Conservation (phyloP, 2,329 filamentous ascomycete species). For the Sporothrix luriei region DNA sequence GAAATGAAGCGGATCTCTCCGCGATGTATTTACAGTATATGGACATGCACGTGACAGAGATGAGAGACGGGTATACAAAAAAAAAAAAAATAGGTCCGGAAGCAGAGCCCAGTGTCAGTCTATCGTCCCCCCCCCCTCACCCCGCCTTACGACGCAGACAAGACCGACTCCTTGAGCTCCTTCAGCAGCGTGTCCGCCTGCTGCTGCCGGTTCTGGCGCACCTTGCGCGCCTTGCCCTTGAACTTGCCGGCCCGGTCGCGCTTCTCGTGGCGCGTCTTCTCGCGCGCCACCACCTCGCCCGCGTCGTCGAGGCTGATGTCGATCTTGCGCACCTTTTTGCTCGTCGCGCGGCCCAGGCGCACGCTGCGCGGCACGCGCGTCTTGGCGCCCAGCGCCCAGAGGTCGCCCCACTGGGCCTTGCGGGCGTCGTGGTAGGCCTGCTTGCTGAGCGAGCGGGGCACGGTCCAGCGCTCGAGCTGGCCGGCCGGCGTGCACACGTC, state of each 20-base stretch:
- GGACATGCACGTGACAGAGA: not conserved
- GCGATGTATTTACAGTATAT: not conserved
- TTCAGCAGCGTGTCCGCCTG: constrained; percentile 45
- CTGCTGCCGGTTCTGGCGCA: constrained; percentile 42
- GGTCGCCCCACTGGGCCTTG: constrained; percentile 87
- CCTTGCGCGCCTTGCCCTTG: constrained; percentile 4
- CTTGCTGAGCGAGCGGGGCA: constrained; percentile 77
- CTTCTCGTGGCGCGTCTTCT: constrained; percentile 10
- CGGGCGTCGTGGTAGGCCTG: constrained; percentile 89
- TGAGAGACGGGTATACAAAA: not conserved
- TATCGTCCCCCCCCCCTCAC: no score
- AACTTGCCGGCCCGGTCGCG: constrained; percentile 19
- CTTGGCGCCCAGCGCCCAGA: constrained; percentile 95
- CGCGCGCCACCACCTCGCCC: not conserved
- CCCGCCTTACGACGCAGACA: not conserved
- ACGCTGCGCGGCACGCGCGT: constrained; percentile 67
- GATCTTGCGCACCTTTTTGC: not conserved
- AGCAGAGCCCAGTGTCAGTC: not conserved
- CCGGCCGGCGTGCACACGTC: constrained; percentile 89
- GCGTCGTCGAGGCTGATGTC: not conserved
- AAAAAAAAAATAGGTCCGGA: not conserved
- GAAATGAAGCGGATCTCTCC: not conserved
- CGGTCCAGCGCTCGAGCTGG: constrained; percentile 88
- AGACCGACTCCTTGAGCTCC: not conserved
- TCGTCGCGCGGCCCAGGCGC: constrained; percentile 47